Evolutionary conservation across 2,329 filamentous ascomycete species (phyloP), one percentile per base, ranked within the genome.

Genomic region (Incumbomyces delicatus): DNA sequence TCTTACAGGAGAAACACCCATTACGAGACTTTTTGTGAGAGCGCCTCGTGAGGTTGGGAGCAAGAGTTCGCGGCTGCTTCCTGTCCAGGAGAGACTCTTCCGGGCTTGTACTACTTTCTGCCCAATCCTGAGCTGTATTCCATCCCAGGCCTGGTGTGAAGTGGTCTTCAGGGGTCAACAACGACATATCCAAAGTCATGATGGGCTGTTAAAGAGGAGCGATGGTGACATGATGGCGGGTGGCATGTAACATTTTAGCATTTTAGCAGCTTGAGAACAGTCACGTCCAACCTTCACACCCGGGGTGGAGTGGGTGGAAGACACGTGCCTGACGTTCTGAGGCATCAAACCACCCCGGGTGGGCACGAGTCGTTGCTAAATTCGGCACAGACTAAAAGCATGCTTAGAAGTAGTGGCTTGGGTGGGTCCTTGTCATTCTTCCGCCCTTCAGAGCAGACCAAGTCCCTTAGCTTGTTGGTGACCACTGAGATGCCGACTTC

Each of bases 1-100:
- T 56, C 50, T 69, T 68, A 56, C 66, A 69, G 47, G 57, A 64
- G 48, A 62, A 58, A 48, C 66, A 69, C 7, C 66, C 66, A 6
- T 59, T 57, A 2, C 66, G 61, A 6, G 66, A 68, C 49, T 69
- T 69, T 36, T 60, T 66, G 56, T 69, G 66, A 17, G 55, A 56
- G 10, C 54, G 48, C 13, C 56, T 44, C n/a, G 54, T 58, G 3
- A 58, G 47, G 37, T 57, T 57, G 10, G 56, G 55, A 12, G 54
- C 50, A n/a, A 57, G 51, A 3, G 54, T 56, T 17, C 54, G 52
- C 13, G 52, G 43, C 34, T 51, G 42, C 27, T 45, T 45, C 33
- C 30, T 37, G 33, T 45, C 42, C 12, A 37, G 20, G 17, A 38
- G 37, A n/a, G n/a, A 2, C 18, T 45, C 42, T 16, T 45, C 42